Conservation (phyloP, 768 basidiomycete species). For the Guyanaporus albipodus region DNA sequence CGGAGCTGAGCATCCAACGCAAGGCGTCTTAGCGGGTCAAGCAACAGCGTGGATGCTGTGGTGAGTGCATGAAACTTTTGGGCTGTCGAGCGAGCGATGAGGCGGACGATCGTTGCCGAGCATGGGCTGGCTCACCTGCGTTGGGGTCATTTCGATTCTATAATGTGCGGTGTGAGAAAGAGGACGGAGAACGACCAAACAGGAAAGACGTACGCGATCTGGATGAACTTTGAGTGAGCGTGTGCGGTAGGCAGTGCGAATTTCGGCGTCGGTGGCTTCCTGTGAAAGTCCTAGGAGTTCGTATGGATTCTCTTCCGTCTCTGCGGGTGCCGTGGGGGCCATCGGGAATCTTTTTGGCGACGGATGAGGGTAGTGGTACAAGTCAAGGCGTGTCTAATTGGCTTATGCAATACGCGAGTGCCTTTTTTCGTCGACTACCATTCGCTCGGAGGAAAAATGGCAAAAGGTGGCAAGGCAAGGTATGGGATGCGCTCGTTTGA, state of each 20-base stretch:
- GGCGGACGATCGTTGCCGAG: background rate
- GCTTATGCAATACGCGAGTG: conserved; percentile 12
- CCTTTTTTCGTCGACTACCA: conserved; percentile 7
- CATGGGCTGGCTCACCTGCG: conserved; percentile 46
- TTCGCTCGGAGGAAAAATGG: conserved; percentile 40
- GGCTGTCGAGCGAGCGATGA: conserved; percentile 35
- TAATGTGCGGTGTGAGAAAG: conserved; percentile 4
- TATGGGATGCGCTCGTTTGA: conserved; percentile 14
- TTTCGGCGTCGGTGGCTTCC: conserved; percentile 73
- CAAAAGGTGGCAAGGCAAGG: conserved; percentile 60
- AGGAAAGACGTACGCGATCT: conserved; percentile 57
- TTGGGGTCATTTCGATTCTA: conserved; percentile 80
- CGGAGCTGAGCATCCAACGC: conserved; percentile 80
- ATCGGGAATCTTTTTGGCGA: conserved; percentile 1
- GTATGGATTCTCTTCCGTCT: conserved; percentile 70
- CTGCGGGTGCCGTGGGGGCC: conserved; percentile 30
- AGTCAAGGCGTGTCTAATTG: background rate
- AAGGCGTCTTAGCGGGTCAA: conserved; percentile 74
- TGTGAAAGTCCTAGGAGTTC: conserved; percentile 58
- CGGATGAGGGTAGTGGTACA: background rate
- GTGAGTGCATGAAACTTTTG: conserved; percentile 84
- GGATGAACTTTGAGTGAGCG: conserved; percentile 84
- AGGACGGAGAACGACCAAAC: conserved; percentile 14
- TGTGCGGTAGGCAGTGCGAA: conserved; percentile 74
- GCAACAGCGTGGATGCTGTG: conserved; percentile 73